phyloP scores from a whole-genome alignment of 345 rosid species.

The Eucalyptus urophylla region DNA sequence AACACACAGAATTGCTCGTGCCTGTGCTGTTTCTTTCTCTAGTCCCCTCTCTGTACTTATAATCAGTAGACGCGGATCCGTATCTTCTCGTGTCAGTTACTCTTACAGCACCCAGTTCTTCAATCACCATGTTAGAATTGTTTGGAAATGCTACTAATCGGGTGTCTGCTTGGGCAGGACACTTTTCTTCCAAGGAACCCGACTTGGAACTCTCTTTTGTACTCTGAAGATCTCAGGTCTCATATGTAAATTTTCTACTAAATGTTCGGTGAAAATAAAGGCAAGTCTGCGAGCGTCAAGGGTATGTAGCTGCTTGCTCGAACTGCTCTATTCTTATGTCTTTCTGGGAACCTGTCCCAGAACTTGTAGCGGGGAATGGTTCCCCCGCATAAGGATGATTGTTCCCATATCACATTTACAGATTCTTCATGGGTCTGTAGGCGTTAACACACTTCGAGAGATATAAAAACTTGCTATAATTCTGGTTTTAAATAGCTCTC shows the following conservation, averaged over 20 bases:
- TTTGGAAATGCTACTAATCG: neutral
- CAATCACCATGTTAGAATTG: neutral
- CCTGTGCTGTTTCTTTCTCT: neutral
- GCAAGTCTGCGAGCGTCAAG: neutral
- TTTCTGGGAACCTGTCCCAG: neutral
- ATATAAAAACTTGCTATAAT: neutral
- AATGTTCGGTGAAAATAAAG: neutral
- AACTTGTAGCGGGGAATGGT: neutral
- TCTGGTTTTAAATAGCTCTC: neutral
- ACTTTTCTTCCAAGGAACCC: slow-evolving; percentile 67
- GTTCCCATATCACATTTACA: neutral
- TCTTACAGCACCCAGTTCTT: neutral
- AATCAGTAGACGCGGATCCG: neutral
- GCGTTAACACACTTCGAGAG: neutral
- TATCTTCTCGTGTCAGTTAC: neutral
- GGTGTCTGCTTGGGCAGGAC: slow-evolving; percentile 27
- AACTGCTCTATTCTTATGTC: neutral
- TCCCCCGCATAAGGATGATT: neutral
- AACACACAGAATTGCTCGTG: neutral
- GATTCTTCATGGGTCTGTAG: neutral
- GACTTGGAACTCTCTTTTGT: slow-evolving; percentile 37
- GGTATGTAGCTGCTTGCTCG: neutral
- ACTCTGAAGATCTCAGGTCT: slow-evolving; percentile 26
- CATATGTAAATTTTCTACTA: slow-evolving; percentile 5
- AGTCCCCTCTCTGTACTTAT: neutral